Base-by-base conservation (phyloP, 257 asterid species). In the Datura wrightii region DNA sequence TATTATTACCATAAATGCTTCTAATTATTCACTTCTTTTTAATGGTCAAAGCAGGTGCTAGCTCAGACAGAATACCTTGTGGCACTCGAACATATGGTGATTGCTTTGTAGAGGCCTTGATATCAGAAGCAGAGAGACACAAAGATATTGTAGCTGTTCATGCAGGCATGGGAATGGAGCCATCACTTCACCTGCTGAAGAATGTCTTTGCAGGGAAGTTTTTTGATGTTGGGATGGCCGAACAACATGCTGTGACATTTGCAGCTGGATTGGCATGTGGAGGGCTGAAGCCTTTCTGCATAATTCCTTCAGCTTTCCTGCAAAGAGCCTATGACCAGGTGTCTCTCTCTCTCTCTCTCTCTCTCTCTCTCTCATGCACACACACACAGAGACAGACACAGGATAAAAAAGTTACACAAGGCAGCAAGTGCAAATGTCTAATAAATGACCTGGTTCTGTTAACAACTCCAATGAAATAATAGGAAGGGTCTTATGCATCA, bases 231-330 rank as follows among this genome's bases (percentile, higher is more conserved):
- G 98, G 98, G 85, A 94, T 95, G 97, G 98, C 98, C 24, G 98
- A 95, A 92, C 98, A 95, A 85, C 98, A 95, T 72, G 98, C 98
- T 4, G 98, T 95, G 5, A 94, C 98, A 62, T 95, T 95, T 87
- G 90, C 98, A 13, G 98, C 98, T 37, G 98, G 98, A 79, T 89
- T 95, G 11, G 87, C 98, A 8, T 65, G 97, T 76, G 97, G 98
- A 46, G 98, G 98, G 66, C 86, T 95, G 92, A 95, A 93, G 88
- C 98, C 98, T 2, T 95, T 95, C 74, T 95, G 98, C 85, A 92
- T 94, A 79, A 94, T 95, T 60, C 96, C 97, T 10, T 93, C 98
- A 16, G 91, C 98, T 44, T 95, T 93, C 82, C 97, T n/a, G n/a
- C n/a, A n/a, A n/a, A n/a, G n/a, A n/a, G n/a, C n/a, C n/a, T n/a